A percentile compares a stretch with the other conserved stretches of the same genome.
phyloP scores from a whole-genome alignment of 1,284 basidiomycete genomes.

The Xanthoconium separans region DNA sequence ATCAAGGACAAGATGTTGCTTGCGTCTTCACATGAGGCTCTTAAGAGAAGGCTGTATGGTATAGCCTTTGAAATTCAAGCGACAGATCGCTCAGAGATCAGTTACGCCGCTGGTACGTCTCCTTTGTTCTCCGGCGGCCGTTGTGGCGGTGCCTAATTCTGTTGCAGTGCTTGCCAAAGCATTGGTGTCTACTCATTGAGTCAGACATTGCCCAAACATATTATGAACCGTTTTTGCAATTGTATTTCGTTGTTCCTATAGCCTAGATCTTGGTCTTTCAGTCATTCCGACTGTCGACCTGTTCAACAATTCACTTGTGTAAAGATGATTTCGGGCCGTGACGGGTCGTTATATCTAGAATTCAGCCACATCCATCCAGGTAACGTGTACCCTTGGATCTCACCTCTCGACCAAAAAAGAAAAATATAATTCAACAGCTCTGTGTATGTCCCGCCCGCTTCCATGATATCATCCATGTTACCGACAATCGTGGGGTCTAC shows the following conservation, averaged over 20 bases:
- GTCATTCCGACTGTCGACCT: too few relatives aligned
- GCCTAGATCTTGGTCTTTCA: too few relatives aligned
- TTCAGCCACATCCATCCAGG: neutral
- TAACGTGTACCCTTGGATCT: neutral
- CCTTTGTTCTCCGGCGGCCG: too few relatives aligned
- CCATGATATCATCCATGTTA: constrained; percentile 2
- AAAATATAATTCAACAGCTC: neutral
- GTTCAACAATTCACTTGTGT: too few relatives aligned
- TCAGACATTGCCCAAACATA: neutral
- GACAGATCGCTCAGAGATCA: constrained; percentile 81
- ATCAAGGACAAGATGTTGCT: constrained; percentile 96
- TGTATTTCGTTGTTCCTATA: neutral
- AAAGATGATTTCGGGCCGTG: neutral
- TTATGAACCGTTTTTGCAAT: neutral
- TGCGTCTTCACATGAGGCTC: constrained; percentile 87
- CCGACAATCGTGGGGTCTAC: constrained; percentile 30
- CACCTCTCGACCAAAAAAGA: neutral
- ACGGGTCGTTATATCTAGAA: too few relatives aligned
- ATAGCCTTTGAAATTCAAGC: constrained; percentile 84
- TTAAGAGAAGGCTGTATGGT: constrained; percentile 73
- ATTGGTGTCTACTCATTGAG: constrained; percentile 10
- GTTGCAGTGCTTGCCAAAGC: constrained; percentile 23
- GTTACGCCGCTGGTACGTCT: constrained; percentile 72
- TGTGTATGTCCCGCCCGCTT: constrained; percentile 4
- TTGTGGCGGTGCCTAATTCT: too few relatives aligned